phyloP scores from a whole-genome alignment of 2,329 filamentous ascomycete genomes.

The Claviceps fusiformis region DNA sequence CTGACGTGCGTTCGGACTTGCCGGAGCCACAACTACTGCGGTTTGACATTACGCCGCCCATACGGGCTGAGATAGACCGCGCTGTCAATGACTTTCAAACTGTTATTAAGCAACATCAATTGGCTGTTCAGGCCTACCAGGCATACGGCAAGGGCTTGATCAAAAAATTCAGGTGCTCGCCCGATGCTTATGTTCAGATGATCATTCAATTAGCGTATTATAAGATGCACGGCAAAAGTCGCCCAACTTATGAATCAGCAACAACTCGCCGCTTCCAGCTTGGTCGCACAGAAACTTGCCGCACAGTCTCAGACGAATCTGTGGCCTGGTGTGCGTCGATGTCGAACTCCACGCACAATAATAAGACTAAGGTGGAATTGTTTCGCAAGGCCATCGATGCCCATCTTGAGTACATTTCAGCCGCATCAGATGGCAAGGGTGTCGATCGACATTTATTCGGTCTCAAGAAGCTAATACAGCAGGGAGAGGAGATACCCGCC shows the following conservation, averaged over 20 bases:
- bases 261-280: conserved; percentile 90
- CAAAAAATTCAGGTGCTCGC: conserved; percentile 98
- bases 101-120: conserved; percentile 77
- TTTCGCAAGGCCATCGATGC: conserved; percentile 72
- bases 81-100: conserved; percentile 67
- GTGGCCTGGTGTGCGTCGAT: conserved; percentile 84
- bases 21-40: conserved; percentile 65
- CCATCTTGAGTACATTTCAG: conserved; percentile 81
- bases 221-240: conserved; percentile 98
- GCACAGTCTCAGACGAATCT: conserved; percentile 79
- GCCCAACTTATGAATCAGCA: conserved; percentile 94
- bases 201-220: conserved; percentile 94
- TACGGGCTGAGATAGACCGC: conserved; percentile 64
- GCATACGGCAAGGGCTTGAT: conserved; percentile 96
- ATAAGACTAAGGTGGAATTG: conserved; percentile 54
- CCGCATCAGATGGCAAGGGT: conserved; percentile 82
- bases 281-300: conserved; percentile 91
- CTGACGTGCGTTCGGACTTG: conserved; percentile 65
- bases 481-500: conserved; percentile 66
- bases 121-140: conserved; percentile 89
- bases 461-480: conserved; percentile 74
- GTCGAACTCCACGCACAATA: conserved; percentile 50
- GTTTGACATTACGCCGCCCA: conserved; percentile 64
- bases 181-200: conserved; percentile 97
- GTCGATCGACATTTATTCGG: conserved; percentile 97